Evolutionary conservation across 75 land plant genomes (phyloP), one percentile per base, ranked within the genome.

Genomic region (Azolla pinnata): DNA sequence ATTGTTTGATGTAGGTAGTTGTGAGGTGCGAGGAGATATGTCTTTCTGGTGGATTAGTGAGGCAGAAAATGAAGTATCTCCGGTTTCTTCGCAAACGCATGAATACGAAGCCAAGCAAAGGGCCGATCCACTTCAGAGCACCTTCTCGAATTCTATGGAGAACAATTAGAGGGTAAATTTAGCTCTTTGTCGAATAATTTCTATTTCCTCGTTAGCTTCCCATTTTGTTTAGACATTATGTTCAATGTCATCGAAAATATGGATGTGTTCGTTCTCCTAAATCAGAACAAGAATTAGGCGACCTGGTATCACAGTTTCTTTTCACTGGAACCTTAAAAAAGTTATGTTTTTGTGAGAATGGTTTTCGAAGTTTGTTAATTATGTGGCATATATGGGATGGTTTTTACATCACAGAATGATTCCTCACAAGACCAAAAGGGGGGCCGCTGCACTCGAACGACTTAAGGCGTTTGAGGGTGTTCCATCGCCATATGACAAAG

Each of bases 361-460:
- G n/a, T n/a, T n/a, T n/a, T n/a, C n/a, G n/a, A n/a, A n/a, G n/a
- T n/a, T n/a, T n/a, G n/a, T n/a, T n/a, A n/a, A n/a, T n/a, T n/a
- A n/a, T n/a, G n/a, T n/a, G n/a, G n/a, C n/a, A n/a, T n/a, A n/a
- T n/a, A n/a, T n/a, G n/a, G n/a, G n/a, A n/a, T n/a, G n/a, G n/a
- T n/a, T n/a, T n/a, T n/a, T n/a, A n/a, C n/a, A 10, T 17, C 34
- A 20, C 51, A 73, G 78, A 14, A 79, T 79, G 81, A 79, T 79
- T 30, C 79, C 81, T 1, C 81, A 79, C 54, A 79, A 79, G 70
- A 79, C 79, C 0, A 75, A 75, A 67, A 60, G 79, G 4, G 81
- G 81, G 1, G 81, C 73, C 0, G 74, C 73, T 14, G 79, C 81
- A 0, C 53, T 79, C 0, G 70, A 63, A 19, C 48, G 79, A 46